phyloP scores from a whole-genome alignment of 768 basidiomycete species.

The Trametes maxima region DNA sequence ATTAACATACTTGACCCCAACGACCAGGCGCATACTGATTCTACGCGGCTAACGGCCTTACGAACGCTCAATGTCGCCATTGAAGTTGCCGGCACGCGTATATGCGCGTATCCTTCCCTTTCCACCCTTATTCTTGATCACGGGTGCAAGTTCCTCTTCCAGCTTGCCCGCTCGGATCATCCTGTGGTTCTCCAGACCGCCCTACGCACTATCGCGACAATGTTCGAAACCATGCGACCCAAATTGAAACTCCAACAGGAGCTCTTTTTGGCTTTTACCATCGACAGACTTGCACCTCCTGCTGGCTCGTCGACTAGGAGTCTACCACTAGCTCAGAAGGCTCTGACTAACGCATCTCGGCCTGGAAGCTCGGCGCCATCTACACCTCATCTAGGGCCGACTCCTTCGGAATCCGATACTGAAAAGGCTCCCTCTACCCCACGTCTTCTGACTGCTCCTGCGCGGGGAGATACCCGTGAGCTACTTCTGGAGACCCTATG shows the following conservation, averaged over 20 bases:
- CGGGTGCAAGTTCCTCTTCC: conserved; percentile 96
- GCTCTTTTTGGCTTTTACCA: conserved; percentile 90
- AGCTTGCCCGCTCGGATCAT: conserved; percentile 91
- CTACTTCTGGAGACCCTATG: conserved; percentile 86
- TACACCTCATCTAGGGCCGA: conserved; percentile 48
- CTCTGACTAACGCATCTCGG: conserved; percentile 26
- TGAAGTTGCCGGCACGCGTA: conserved; percentile 76
- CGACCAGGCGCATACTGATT: conserved; percentile 94
- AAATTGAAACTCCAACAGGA: conserved; percentile 95
- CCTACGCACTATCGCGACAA: conserved; percentile 82
- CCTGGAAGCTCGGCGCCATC: conserved; percentile 36
- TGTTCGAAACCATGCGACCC: conserved; percentile 84
- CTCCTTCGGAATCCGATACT: conserved; percentile 24
- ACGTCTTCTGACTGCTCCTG: conserved; percentile 67
- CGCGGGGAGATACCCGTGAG: conserved; percentile 85
- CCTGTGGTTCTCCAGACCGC: conserved; percentile 75
- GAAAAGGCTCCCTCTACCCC: conserved; percentile 38
- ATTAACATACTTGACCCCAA: conserved; percentile 94
- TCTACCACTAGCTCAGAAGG: conserved; percentile 21
- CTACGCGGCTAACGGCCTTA: conserved; percentile 87
- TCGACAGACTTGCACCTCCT: conserved; percentile 83
- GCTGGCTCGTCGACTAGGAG: conserved; percentile 29
- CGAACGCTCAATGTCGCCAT: conserved; percentile 86
- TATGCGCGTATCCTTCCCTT: conserved; percentile 80
- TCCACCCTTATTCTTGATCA: conserved; percentile 78